Conservation (phyloP, 441 rosid species). For the Pelargonium fulgidum region DNA sequence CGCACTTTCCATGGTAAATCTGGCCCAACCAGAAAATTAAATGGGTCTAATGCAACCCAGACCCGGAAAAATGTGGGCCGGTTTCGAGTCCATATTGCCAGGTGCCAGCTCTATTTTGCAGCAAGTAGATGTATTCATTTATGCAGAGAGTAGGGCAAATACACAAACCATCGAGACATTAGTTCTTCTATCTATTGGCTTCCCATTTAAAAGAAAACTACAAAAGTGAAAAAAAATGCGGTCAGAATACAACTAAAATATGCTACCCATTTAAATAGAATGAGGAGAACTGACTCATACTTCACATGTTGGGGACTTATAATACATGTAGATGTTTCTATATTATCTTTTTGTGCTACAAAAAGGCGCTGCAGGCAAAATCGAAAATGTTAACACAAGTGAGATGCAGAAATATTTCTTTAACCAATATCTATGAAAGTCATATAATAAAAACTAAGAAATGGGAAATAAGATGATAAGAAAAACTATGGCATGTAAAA, state of each 20-base stretch:
- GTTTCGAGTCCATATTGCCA: too few relatives aligned
- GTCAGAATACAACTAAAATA: conserved; percentile 17
- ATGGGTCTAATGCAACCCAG: too few relatives aligned
- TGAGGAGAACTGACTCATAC: conserved; percentile 31
- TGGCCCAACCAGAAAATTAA: too few relatives aligned
- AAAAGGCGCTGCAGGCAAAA: conserved; percentile 50
- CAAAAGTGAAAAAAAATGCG: conserved; percentile 14
- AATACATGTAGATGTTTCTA: conserved; percentile 67
- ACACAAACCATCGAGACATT: conserved; percentile 54
- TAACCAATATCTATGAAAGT: conserved; percentile 6
- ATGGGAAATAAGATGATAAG: not conserved
- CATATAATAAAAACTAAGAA: not conserved
- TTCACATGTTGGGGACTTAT: conserved; percentile 72
- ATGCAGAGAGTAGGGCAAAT: conserved; percentile 13
- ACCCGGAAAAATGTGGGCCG: too few relatives aligned
- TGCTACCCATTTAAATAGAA: conserved; percentile 12
- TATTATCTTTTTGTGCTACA: conserved; percentile 60
- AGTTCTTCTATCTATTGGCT: conserved; percentile 61
- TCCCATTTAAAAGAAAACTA: conserved; percentile 84
- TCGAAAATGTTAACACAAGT: conserved; percentile 16
- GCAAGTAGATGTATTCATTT: not conserved
- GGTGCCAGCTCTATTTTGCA: not conserved
- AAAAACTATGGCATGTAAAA: not conserved
- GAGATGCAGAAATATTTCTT: not conserved
- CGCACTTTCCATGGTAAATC: too few relatives aligned